These are phyloP conservation scores for Neopestalotiopsis clavispora DNA, from an alignment of 2,329 filamentous ascomycete species.

Conservation along the genomic window DNA sequence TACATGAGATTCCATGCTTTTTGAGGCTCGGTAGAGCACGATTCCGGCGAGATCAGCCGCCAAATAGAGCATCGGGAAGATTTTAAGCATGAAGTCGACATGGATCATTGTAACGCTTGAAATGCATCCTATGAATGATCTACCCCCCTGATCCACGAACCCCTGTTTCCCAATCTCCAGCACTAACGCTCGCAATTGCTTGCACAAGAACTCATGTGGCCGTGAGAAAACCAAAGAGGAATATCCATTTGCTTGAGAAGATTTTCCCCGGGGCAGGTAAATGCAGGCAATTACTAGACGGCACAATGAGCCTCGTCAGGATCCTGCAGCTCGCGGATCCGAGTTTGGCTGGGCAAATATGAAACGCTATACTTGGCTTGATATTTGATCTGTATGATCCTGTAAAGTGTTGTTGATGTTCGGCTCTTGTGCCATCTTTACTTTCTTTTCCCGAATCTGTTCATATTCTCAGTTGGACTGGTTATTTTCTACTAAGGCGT, in stretches of 20 bases:
- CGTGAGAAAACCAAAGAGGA: background rate
- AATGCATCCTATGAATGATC: background rate
- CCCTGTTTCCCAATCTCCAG: background rate
- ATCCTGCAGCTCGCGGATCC: background rate
- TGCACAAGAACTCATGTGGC: too few species aligned
- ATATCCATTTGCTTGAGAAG: background rate
- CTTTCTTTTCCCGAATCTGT: background rate
- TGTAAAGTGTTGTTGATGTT: background rate
- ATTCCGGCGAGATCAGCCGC: background rate
- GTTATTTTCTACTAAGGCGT: too few species aligned
- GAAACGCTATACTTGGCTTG: background rate
- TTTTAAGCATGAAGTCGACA: conserved; percentile 1
- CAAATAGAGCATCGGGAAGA: background rate
- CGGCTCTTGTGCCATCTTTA: background rate
- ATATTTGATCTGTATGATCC: background rate
- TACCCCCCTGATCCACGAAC: background rate
- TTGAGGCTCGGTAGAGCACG: background rate
- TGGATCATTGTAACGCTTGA: background rate
- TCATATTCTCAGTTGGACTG: background rate
- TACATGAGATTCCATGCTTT: background rate
- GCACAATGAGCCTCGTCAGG: background rate
- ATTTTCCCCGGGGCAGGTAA: background rate
- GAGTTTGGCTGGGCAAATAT: background rate
- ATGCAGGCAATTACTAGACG: background rate
- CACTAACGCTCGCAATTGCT: background rate